These are phyloP conservation scores for Serendipita vermifera DNA, from an alignment of 768 basidiomycete genomes.

Conservation along the genomic window DNA sequence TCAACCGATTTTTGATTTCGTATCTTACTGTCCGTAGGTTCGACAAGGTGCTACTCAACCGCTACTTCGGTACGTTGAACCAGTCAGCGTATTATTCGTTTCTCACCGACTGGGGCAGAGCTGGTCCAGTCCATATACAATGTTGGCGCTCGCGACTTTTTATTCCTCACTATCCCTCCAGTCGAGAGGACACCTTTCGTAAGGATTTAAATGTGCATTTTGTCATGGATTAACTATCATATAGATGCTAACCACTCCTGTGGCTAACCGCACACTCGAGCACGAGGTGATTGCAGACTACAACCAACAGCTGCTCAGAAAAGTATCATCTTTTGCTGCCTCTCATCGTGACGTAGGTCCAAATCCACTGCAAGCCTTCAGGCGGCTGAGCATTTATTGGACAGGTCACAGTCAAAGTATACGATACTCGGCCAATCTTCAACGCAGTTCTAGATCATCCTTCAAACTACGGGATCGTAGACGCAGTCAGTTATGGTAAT, in stretches of 20 bases:
- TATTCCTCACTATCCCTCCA: conserved; percentile 51
- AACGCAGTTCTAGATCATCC: conserved; percentile 37
- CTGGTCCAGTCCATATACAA: conserved; percentile 23
- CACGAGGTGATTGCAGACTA: conserved; percentile 37
- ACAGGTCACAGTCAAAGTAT: conserved; percentile 39
- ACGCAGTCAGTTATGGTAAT: conserved; percentile 34
- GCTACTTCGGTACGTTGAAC: conserved; percentile 28
- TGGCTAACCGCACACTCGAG: conserved; percentile 29
- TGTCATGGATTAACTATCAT: background rate
- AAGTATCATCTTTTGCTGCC: conserved; percentile 30
- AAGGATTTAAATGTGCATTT: conserved; percentile 16
- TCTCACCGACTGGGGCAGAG: no score
- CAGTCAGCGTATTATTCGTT: conserved; percentile 5
- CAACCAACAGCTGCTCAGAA: conserved; percentile 36
- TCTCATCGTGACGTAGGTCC: conserved; percentile 37
- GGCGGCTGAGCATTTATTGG: no score
- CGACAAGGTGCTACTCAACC: conserved; percentile 34
- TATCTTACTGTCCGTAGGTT: conserved; percentile 31
- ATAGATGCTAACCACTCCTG: conserved; percentile 37
- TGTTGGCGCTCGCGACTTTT: conserved; percentile 46
- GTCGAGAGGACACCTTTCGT: conserved; percentile 46
- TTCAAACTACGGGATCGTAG: conserved; percentile 41
- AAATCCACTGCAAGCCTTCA: no score
- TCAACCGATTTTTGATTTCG: background rate
- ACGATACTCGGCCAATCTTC: conserved; percentile 40